These are phyloP conservation scores for Arxiozyma slooffiae DNA, from an alignment of 1,139 yeast genomes.

Conservation along the genomic window DNA sequence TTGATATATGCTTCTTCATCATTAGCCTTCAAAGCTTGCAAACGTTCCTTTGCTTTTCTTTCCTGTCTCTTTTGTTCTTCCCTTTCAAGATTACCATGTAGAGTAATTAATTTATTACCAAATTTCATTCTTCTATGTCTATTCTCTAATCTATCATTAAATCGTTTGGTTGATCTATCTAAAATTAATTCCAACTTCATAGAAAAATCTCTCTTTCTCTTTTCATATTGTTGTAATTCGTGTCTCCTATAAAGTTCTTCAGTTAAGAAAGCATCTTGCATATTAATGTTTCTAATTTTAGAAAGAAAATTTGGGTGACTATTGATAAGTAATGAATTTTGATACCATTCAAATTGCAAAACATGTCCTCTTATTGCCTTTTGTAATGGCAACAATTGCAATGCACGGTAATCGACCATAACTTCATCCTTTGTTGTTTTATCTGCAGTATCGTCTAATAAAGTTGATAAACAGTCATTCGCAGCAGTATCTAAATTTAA, in stretches of 20 bases:
- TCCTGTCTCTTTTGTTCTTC: slow-evolving; percentile 70
- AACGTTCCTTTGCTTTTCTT: slow-evolving; percentile 73
- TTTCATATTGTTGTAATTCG: slow-evolving; percentile 28
- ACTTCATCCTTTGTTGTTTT: slow-evolving; percentile 29
- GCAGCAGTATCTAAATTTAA: slow-evolving; percentile 31
- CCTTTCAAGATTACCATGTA: slow-evolving; percentile 51
- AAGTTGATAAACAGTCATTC: slow-evolving; percentile 23
- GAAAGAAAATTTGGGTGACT: slow-evolving; percentile 73
- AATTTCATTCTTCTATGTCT: slow-evolving; percentile 38
- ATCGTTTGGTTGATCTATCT: slow-evolving; percentile 26
- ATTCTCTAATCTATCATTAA: slow-evolving; percentile 28
- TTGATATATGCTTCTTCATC: slow-evolving; percentile 81
- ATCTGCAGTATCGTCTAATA: slow-evolving; percentile 26
- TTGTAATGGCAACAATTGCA: slow-evolving; percentile 53
- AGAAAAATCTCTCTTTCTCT: slow-evolving; percentile 26
- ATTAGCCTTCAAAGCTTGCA: slow-evolving; percentile 73
- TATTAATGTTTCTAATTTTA: slow-evolving; percentile 46
- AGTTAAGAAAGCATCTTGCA: slow-evolving; percentile 41
- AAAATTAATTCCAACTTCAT: slow-evolving; percentile 29
- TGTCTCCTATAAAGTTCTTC: slow-evolving; percentile 31
- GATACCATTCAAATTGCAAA: slow-evolving; percentile 54
- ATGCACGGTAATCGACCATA: slow-evolving; percentile 36
- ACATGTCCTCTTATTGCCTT: slow-evolving; percentile 57
- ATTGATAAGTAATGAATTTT: slow-evolving; percentile 55
- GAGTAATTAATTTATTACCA: slow-evolving; percentile 33